These are phyloP conservation scores for Dictyostelium intermedium DNA, from an alignment of 78 protist species.

Conservation along the genomic window DNA sequence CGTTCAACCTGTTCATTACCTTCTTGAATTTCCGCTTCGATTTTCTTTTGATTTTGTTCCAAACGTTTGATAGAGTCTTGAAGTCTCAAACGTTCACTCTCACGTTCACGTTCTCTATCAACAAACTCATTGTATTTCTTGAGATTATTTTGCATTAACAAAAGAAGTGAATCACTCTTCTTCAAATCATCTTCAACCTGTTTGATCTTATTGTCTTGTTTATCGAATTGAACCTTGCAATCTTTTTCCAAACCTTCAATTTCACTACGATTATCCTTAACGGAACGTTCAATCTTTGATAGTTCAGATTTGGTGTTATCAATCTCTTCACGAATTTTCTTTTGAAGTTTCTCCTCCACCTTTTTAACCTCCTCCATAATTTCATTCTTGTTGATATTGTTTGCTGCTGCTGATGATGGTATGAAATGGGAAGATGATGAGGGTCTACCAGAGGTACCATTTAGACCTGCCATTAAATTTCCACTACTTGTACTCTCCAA, in stretches of 20 bases:
- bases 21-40: constrained; percentile 75
- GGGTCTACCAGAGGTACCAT: background rate
- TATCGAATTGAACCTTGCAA: constrained; percentile 31
- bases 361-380: constrained; percentile 62
- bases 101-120: constrained; percentile 54
- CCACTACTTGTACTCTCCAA: background rate
- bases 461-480: background rate
- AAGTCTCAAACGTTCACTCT: constrained; percentile 27
- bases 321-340: background rate
- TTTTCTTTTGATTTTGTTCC: constrained; percentile 66
- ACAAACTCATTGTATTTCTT: constrained; percentile 63
- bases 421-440: background rate
- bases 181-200: constrained; percentile 60
- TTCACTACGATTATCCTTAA: constrained; percentile 17
- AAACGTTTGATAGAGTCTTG: constrained; percentile 15
- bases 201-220: constrained; percentile 28
- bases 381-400: constrained; percentile 32
- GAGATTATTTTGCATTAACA: constrained; percentile 55
- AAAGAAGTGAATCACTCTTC: constrained; percentile 56
- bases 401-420: background rate
- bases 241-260: constrained; percentile 19
- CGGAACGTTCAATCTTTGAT: background rate
- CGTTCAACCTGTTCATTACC: constrained; percentile 79
- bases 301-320: background rate
- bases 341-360: constrained; percentile 26